phyloP scores from a whole-genome alignment of 192 early-diverging fungal species.

The Entomortierella chlamydospora region DNA sequence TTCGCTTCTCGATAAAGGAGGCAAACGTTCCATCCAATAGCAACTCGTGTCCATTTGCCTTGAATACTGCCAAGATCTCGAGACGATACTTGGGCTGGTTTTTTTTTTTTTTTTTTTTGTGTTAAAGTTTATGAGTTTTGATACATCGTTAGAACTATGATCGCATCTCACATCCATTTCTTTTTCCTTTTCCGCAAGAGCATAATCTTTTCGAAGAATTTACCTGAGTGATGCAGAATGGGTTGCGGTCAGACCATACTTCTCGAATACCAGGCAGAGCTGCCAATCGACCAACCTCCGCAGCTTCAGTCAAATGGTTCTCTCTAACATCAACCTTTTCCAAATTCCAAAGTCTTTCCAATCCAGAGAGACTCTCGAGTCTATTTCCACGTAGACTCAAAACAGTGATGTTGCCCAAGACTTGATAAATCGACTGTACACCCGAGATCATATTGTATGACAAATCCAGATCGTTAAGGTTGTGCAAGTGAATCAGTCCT shows the following conservation, averaged over 20 bases:
- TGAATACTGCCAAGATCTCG: conserved; percentile 61
- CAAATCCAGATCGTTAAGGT: conserved; percentile 62
- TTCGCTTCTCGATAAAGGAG: conserved; percentile 58
- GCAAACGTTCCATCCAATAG: conserved; percentile 64
- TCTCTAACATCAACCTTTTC: conserved; percentile 67
- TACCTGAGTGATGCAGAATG: conserved; percentile 64
- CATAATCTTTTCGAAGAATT: too few relatives aligned
- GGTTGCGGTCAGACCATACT: conserved; percentile 66
- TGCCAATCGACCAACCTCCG: conserved; percentile 62
- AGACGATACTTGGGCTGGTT: conserved; percentile 61
- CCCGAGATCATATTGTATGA: conserved; percentile 69
- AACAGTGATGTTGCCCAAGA: conserved; percentile 63
- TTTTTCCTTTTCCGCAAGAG: too few relatives aligned
- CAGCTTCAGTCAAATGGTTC: conserved; percentile 63
- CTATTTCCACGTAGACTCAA: conserved; percentile 66
- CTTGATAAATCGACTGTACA: conserved; percentile 61
- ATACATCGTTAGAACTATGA: too few relatives aligned
- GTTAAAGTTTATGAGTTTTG: too few relatives aligned
- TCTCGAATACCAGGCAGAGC: conserved; percentile 62
- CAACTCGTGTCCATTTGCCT: conserved; percentile 57
- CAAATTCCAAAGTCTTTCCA: conserved; percentile 67
- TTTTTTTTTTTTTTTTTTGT: neutral
- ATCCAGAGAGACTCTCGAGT: conserved; percentile 61
- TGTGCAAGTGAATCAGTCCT: conserved; percentile 58
- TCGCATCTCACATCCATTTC: too few relatives aligned